These are phyloP conservation scores for Fusarium torreyae DNA, from an alignment of 2,329 filamentous ascomycete genomes.

Conservation along the genomic window DNA sequence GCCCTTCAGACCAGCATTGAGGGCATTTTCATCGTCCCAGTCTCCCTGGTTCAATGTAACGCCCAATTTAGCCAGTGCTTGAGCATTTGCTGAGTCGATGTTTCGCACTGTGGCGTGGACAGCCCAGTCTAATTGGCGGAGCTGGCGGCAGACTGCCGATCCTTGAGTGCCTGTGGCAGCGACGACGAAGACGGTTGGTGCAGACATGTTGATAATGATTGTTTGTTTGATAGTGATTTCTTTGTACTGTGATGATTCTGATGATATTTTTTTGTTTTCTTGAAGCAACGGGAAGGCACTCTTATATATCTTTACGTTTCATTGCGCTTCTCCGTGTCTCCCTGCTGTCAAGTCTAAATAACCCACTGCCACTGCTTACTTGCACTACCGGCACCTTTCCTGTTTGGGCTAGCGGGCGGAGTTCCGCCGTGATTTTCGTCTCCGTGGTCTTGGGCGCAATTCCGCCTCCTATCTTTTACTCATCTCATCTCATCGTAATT, in stretches of 20 bases:
- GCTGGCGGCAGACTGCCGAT: constrained; percentile 6
- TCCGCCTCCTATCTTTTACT: background rate
- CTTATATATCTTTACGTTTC: background rate
- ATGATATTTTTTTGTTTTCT: no score
- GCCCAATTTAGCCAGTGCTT: background rate
- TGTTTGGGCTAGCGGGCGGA: background rate
- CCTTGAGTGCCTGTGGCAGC: constrained; percentile 14
- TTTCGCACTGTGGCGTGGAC: constrained; percentile 17
- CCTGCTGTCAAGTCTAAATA: accelerated
- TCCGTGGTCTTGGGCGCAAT: background rate
- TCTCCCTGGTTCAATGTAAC: constrained; percentile 1
- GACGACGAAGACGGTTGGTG: constrained; percentile 4
- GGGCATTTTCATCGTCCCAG: background rate
- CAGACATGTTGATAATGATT: background rate
- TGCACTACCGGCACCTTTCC: background rate
- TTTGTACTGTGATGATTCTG: background rate
- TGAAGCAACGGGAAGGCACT: no score
- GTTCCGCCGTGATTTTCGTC: background rate
- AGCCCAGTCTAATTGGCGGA: constrained; percentile 6
- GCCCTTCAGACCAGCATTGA: background rate
- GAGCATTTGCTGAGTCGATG: background rate
- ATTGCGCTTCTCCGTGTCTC: background rate
- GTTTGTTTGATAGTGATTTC: background rate
- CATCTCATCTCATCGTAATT: background rate
- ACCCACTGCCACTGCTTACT: no score